Conservation (phyloP, 805 yeast species). For the Spathaspora sp. region DNA sequence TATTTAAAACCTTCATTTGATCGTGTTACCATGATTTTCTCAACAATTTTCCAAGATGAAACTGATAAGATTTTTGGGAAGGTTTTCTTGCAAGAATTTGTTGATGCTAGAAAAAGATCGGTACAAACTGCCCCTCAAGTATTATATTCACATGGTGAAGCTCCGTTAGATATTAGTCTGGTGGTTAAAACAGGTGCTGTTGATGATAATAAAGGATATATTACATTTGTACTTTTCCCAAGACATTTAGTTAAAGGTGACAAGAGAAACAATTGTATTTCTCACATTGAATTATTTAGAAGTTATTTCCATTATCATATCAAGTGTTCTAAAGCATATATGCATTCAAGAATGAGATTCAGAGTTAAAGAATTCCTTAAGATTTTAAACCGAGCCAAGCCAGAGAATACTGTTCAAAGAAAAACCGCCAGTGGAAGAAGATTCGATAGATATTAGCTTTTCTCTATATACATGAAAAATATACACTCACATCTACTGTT, state of each 20-base stretch:
- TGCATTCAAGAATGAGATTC: conserved; percentile 97
- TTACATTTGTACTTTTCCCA: conserved; percentile 75
- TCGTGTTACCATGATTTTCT: conserved; percentile 93
- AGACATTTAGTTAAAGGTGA: conserved; percentile 63
- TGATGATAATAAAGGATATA: conserved; percentile 42
- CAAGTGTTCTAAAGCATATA: conserved; percentile 95
- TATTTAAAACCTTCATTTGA: conserved; percentile 90
- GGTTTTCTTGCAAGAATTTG: conserved; percentile 89
- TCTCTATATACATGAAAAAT: not conserved
- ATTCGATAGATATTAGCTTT: conserved; percentile 33
- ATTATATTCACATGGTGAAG: conserved; percentile 79
- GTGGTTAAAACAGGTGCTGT: conserved; percentile 36
- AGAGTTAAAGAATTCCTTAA: conserved; percentile 92
- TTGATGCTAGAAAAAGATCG: conserved; percentile 91
- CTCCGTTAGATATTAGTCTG: conserved; percentile 73
- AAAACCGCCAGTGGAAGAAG: conserved; percentile 74
- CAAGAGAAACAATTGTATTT: conserved; percentile 80
- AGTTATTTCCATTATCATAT: conserved; percentile 98
- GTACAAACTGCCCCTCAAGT: conserved; percentile 99
- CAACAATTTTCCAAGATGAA: conserved; percentile 92
- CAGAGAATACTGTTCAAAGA: conserved; percentile 78
- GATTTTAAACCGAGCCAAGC: conserved; percentile 94
- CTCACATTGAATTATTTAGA: conserved; percentile 88
- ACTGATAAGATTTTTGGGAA: conserved; percentile 90
- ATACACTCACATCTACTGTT: conserved; percentile 14